Evolutionary conservation across 768 basidiomycete genomes (phyloP).

Genomic region (Pholiota conissans): DNA sequence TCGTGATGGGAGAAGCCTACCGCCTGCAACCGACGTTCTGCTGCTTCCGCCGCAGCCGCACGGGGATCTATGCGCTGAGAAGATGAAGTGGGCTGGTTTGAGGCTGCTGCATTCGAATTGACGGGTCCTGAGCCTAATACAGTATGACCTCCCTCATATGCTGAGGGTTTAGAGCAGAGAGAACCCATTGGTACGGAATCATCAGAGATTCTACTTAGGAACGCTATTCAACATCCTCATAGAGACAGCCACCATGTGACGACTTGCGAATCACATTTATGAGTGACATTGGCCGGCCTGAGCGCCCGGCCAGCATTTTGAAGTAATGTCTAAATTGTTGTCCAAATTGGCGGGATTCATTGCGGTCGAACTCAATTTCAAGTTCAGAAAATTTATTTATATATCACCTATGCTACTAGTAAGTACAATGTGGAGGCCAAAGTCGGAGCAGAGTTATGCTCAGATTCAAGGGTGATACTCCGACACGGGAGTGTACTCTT

Average conservation of each 20-base stretch:
- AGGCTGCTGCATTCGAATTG: conserved; percentile 27
- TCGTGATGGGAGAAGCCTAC: conserved; percentile 37
- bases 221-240: conserved; percentile 1
- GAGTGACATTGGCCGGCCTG: not conserved
- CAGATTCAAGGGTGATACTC: conserved; percentile 18
- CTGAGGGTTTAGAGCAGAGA: conserved; percentile 51
- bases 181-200: conserved; percentile 48
- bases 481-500: conserved; percentile 46
- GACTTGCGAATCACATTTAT: not conserved
- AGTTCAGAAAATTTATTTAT: not conserved
- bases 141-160: conserved; percentile 47
- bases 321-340: not conserved
- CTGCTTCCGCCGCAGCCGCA: conserved; percentile 60
- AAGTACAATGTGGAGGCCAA: not conserved
- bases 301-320: too few relatives aligned
- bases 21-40: conserved; percentile 57
- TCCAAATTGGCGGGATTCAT: not conserved
- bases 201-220: conserved; percentile 8
- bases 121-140: conserved; percentile 42
- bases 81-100: conserved; percentile 13
- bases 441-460: not conserved
- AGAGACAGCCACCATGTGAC: conserved; percentile 14
- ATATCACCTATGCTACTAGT: not conserved
- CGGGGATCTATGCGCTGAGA: conserved; percentile 39
- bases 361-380: too few relatives aligned